Percentiles rank a stretch among this genome's conserved stretches.
Conservation (phyloP, 192 early-diverging fungal species). For the Mortierella hygrophila region DNA sequence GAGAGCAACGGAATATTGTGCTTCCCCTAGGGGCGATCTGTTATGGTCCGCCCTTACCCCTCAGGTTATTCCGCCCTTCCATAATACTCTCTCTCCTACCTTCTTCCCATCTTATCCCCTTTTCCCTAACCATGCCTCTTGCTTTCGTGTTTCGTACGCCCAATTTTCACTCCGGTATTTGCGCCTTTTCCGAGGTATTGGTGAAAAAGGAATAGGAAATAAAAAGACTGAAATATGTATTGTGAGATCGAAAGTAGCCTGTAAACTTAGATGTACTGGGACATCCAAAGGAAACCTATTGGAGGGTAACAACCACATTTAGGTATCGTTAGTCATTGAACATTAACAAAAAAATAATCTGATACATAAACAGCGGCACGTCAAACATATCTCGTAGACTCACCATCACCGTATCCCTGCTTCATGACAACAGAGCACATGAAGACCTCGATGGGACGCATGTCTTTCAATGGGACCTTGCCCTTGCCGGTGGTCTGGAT, state of each 20-base stretch:
- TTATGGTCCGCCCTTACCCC: background rate
- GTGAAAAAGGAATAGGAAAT: background rate
- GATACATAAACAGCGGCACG: background rate
- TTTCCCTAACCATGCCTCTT: background rate
- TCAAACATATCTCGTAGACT: background rate
- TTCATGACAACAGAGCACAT: slow-evolving; percentile 99
- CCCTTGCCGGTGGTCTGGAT: slow-evolving; percentile 99
- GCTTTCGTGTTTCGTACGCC: background rate
- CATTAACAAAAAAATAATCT: background rate
- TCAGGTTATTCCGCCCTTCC: background rate
- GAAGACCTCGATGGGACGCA: slow-evolving; percentile 96
- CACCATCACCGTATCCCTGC: slow-evolving; percentile 96
- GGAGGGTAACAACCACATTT: background rate
- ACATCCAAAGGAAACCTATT: slow-evolving; percentile 83
- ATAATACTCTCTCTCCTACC: background rate
- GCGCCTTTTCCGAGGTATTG: background rate
- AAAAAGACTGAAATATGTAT: background rate
- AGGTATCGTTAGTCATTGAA: background rate
- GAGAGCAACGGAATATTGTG: background rate
- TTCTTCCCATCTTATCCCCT: background rate
- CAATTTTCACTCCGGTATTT: background rate
- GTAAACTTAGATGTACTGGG: slow-evolving; percentile 77
- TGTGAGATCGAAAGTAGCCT: background rate
- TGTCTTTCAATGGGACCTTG: slow-evolving; percentile 90
- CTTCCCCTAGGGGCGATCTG: background rate